Percentiles rank a stretch among this genome's conserved stretches.
Evolutionary conservation across 2,329 filamentous ascomycete species (phyloP).

Genomic region (Sporothrix sp.): DNA sequence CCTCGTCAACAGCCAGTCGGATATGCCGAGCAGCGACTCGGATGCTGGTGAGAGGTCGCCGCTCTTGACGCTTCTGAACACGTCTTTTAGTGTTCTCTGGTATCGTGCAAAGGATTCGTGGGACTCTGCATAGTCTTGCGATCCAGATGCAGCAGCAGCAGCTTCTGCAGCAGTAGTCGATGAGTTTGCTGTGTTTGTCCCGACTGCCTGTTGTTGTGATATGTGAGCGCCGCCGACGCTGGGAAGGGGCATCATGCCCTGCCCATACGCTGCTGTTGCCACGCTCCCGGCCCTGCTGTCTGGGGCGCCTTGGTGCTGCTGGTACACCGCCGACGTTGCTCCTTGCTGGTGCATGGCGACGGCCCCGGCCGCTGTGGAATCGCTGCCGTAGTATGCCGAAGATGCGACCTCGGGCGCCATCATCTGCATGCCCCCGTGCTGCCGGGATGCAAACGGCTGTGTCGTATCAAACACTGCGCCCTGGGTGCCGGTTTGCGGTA

Average conservation of each 20-base stretch:
- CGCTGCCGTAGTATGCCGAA: slow-evolving; percentile 66
- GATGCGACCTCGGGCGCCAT: slow-evolving; percentile 55
- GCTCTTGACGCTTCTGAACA: slow-evolving; percentile 60
- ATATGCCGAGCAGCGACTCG: slow-evolving; percentile 42
- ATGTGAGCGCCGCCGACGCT: neutral
- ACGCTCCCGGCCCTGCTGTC: no score
- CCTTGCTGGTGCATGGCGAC: slow-evolving; percentile 42
- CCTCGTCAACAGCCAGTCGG: slow-evolving; percentile 46
- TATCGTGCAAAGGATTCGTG: slow-evolving; percentile 62
- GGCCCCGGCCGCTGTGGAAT: slow-evolving; percentile 51
- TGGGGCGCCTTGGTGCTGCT: slow-evolving; percentile 51
- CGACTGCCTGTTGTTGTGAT: slow-evolving; percentile 25
- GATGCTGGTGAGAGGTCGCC: slow-evolving; percentile 41
- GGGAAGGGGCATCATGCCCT: slow-evolving; percentile 34
- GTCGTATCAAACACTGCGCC: slow-evolving; percentile 61
- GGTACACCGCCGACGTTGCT: slow-evolving; percentile 53
- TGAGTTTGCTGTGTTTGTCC: neutral
- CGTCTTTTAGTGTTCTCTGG: slow-evolving; percentile 50
- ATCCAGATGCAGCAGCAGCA: neutral
- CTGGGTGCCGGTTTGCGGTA: slow-evolving; percentile 52
- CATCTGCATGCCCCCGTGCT: slow-evolving; percentile 69
- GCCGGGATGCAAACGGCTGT: slow-evolving; percentile 65
- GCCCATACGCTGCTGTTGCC: no score
- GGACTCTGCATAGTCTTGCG: slow-evolving; percentile 15
- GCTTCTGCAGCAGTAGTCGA: neutral